Evolutionary conservation across 2,329 filamentous ascomycete genomes (phyloP).

Genomic region (Pseudogymnoascus sp.): DNA sequence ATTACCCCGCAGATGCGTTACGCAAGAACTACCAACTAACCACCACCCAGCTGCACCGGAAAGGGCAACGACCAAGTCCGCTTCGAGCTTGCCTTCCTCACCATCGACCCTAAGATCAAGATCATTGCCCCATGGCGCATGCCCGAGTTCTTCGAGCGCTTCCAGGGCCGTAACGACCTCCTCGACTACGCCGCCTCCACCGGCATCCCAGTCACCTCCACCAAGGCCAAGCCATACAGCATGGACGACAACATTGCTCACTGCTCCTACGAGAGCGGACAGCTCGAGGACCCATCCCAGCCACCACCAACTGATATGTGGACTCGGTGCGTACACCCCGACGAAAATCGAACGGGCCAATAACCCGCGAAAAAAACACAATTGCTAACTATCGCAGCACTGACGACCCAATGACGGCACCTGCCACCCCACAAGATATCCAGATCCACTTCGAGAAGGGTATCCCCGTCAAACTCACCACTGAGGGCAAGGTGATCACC

Average conservation of each 20-base stretch:
- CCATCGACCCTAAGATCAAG: slow-evolving; percentile 57
- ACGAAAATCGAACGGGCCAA: slow-evolving; percentile 10
- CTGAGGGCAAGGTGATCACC: slow-evolving; percentile 54
- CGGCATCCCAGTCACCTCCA: slow-evolving; percentile 65
- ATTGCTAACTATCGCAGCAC: slow-evolving; percentile 31
- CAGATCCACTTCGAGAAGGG: slow-evolving; percentile 67
- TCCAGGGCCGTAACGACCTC: slow-evolving; percentile 65
- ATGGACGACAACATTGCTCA: slow-evolving; percentile 68
- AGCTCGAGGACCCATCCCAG: slow-evolving; percentile 57
- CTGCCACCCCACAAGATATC: slow-evolving; percentile 64
- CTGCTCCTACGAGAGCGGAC: slow-evolving; percentile 73
- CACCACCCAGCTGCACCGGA: slow-evolving; percentile 50
- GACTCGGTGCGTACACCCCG: slow-evolving; percentile 41
- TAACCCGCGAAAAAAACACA: slow-evolving; percentile 15
- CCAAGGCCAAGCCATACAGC: slow-evolving; percentile 64
- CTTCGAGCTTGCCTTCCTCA: slow-evolving; percentile 57
- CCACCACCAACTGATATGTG: slow-evolving; percentile 73
- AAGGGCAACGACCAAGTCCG: slow-evolving; percentile 60
- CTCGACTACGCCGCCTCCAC: slow-evolving; percentile 62
- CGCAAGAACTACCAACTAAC: slow-evolving; percentile 18
- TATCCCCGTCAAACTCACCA: slow-evolving; percentile 58
- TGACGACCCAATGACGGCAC: slow-evolving; percentile 60
- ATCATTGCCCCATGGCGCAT: slow-evolving; percentile 71
- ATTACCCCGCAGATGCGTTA: neutral
- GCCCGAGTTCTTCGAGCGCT: slow-evolving; percentile 62